These are phyloP conservation scores for Pichia sp. DNA, from an alignment of 1,139 yeast species.

Conservation along the genomic window DNA sequence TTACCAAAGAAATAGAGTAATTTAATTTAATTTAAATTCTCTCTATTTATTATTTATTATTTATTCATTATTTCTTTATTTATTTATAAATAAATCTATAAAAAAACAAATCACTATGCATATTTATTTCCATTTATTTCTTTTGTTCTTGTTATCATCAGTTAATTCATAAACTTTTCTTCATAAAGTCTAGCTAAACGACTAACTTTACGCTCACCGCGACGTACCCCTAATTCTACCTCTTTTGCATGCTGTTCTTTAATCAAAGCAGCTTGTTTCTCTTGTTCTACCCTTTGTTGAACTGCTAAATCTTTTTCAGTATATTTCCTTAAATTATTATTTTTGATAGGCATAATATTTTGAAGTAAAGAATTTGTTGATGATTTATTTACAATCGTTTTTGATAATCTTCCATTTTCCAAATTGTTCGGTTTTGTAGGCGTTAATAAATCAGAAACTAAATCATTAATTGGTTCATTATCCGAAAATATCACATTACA, in stretches of 20 bases:
- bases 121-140: background rate
- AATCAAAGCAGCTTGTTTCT: conserved; percentile 5
- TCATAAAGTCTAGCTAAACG: conserved; percentile 47
- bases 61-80: too few relatives aligned
- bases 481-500: too few relatives aligned
- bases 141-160: background rate
- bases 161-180: conserved; percentile 32
- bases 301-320: conserved; percentile 27
- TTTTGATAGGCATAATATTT: conserved; percentile 3
- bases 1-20: conserved; percentile 13
- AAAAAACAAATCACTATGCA: background rate
- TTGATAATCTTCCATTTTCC: too few relatives aligned
- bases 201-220: conserved; percentile 42
- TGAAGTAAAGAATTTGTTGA: conserved; percentile 5
- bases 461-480: background rate
- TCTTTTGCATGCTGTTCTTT: conserved; percentile 14
- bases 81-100: background rate
- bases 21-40: too few relatives aligned
- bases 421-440: conserved; percentile 6
- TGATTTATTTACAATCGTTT: background rate
- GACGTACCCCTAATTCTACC: conserved; percentile 14
- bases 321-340: conserved; percentile 24
- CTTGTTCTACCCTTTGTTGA: conserved; percentile 20
- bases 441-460: background rate
- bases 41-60: too few relatives aligned